Evolutionary conservation across 1,139 yeast genomes (phyloP), one percentile per base, ranked within the genome.

Genomic region (Protomyces inundatus): DNA sequence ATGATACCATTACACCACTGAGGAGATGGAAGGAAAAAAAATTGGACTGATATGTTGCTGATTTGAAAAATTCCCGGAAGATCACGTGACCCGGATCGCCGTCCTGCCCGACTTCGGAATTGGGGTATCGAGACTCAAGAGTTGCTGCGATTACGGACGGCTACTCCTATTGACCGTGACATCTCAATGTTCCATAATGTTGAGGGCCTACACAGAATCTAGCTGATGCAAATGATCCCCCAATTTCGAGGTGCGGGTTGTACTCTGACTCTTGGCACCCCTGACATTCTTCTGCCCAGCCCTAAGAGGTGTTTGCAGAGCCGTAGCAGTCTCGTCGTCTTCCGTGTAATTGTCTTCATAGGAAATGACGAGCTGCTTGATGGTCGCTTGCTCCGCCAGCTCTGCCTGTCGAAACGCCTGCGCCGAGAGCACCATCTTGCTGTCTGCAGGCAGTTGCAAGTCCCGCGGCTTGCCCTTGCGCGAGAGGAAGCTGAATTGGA

Each of bases 401-500:
- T 52, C 62, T 3, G 62, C 62, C 12, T 33, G 23, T 12, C 56
- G 14, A 12, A 42, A 50, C 1, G 62, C 62, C 16, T 55, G 36
- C n/a, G 42, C 54, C 6, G 45, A 30, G 36, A 58, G 14, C 10
- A 40, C 62, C 12, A 58, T 51, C 14, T 55, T 34, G 34, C 40
- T 39, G 40, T 51, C 36, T 10, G 56, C 54, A 3, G 62, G 62
- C 6, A 58, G 53, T 7, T 58, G 46, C 23, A 68, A 52, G 54
- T 65, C 55, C 30, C 56, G 68, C 33, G 68, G 58, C 51, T 68
- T 69, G 16, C 69, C 69, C 30, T 64, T 53, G 45, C 64, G 67
- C 3, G 70, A 65, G 32, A 69, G 58, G 16, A 69, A 42, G 4
- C 69, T 58, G 56, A 69, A 69, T 39, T 62, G 65, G 4, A 69